Conservation (phyloP, 768 basidiomycete species). For the Termitomyces sp. region DNA sequence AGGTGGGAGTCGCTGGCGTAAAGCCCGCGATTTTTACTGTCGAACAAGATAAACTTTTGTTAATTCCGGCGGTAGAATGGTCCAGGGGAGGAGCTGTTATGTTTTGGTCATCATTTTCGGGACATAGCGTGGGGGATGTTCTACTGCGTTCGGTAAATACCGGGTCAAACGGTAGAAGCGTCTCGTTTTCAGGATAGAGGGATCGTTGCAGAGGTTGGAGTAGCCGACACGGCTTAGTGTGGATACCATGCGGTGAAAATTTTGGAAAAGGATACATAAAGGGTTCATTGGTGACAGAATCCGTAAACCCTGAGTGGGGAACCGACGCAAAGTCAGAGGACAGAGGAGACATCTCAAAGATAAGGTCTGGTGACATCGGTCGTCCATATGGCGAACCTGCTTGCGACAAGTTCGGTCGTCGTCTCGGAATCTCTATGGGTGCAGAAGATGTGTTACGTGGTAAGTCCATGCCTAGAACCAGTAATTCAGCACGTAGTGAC, state of each 20-base stretch:
- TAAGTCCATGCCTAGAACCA: conserved; percentile 10
- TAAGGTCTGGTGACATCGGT: conserved; percentile 37
- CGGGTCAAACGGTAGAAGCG: background rate
- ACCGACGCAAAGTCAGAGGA: conserved; percentile 21
- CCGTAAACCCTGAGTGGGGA: conserved; percentile 15
- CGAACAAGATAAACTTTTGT: conserved; percentile 7
- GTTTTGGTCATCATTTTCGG: conserved; percentile 4
- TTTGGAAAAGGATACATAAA: conserved; percentile 37
- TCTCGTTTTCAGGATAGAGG: background rate
- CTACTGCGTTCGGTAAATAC: conserved; percentile 1
- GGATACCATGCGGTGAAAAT: conserved; percentile 13
- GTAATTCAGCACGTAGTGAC: background rate
- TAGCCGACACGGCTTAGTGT: conserved; percentile 6
- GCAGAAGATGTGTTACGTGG: conserved; percentile 24
- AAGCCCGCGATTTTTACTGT: conserved; percentile 34
- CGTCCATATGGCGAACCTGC: conserved; percentile 23
- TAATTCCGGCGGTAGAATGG: conserved; percentile 2
- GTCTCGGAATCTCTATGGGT: conserved; percentile 42
- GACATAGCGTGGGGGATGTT: background rate
- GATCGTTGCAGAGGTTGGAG: conserved; percentile 8
- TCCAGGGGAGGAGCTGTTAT: conserved; percentile 2
- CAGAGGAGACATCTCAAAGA: conserved; percentile 50
- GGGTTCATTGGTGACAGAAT: conserved; percentile 21
- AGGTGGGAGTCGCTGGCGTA: conserved; percentile 21
- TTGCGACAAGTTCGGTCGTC: conserved; percentile 16